A percentile compares a stretch with the other conserved stretches of the same genome.
Conservation (phyloP, 345 rosid species). For the Populus simonii region DNA sequence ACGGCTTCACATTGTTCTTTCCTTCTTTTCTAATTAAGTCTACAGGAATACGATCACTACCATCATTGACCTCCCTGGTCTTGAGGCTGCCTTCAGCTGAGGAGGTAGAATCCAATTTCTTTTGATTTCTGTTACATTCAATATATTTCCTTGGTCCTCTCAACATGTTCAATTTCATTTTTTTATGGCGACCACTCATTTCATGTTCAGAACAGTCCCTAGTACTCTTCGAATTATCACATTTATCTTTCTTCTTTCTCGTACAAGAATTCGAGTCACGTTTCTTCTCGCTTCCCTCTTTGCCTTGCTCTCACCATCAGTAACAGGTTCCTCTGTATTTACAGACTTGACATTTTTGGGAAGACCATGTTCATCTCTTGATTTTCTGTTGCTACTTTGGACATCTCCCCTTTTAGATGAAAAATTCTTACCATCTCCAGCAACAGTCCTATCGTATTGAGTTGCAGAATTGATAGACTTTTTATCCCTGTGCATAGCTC, state of each 20-base stretch:
- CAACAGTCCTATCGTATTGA: constrained; percentile 10
- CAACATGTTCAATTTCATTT: constrained; percentile 10
- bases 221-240: constrained; percentile 6
- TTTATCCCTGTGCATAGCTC: constrained; percentile 18
- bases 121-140: constrained; percentile 27
- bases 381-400: constrained; percentile 31
- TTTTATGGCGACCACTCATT: constrained; percentile 16
- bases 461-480: constrained; percentile 12
- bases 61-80: constrained; percentile 25
- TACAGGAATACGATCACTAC: constrained; percentile 28
- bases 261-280: constrained; percentile 11
- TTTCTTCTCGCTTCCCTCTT: constrained; percentile 29
- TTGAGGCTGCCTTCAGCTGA: constrained; percentile 28
- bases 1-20: constrained; percentile 85
- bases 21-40: constrained; percentile 55
- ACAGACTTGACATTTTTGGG: constrained; percentile 25
- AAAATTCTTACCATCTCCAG: constrained; percentile 23
- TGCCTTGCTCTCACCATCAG: constrained; percentile 25
- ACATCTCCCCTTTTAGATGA: constrained; percentile 27
- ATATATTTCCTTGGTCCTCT: constrained; percentile 40
- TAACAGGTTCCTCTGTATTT: constrained; percentile 15
- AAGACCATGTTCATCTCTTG: constrained; percentile 23
- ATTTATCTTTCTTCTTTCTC: constrained; percentile 22
- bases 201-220: constrained; percentile 19
- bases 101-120: constrained; percentile 28